Evolutionary conservation across 148 eudicot genomes (phyloP).

Genomic region (Amaranthus hypochondriacus): DNA sequence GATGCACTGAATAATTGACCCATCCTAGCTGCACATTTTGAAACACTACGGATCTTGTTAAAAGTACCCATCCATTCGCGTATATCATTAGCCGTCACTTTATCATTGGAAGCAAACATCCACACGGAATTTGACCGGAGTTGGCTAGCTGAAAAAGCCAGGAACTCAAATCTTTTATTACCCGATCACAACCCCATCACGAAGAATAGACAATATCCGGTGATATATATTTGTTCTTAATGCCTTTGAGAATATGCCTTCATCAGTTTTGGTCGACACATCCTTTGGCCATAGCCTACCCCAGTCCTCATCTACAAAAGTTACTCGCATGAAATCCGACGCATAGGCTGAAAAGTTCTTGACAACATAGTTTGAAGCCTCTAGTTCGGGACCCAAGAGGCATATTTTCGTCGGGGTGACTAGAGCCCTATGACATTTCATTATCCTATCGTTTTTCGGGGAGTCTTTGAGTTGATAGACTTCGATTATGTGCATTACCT

Average conservation of each 20-base stretch:
- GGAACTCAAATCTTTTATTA: slow-evolving; percentile 65
- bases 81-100: slow-evolving; percentile 69
- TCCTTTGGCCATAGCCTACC: slow-evolving; percentile 55
- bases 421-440: slow-evolving; percentile 84
- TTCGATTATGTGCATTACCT: slow-evolving; percentile 28
- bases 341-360: slow-evolving; percentile 74
- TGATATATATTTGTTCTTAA: slow-evolving; percentile 59
- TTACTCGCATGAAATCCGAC: slow-evolving; percentile 79
- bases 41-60: slow-evolving; percentile 78
- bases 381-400: slow-evolving; percentile 89
- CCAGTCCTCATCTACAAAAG: slow-evolving; percentile 99
- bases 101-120: slow-evolving; percentile 98
- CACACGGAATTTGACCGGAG: slow-evolving; percentile 89
- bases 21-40: slow-evolving; percentile 99
- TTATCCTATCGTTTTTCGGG: slow-evolving; percentile 48
- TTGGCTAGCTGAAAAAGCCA: slow-evolving; percentile 96
- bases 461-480: slow-evolving; percentile 40
- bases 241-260: slow-evolving; percentile 74
- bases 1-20: slow-evolving; percentile 93
- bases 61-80: slow-evolving; percentile 98
- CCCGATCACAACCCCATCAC: slow-evolving; percentile 81
- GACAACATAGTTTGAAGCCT: slow-evolving; percentile 80
- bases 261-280: slow-evolving; percentile 50
- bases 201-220: slow-evolving; percentile 67
- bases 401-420: slow-evolving; percentile 83